Base-by-base conservation (phyloP, 1,284 basidiomycete species). In the Ustilago bromivora region DNA sequence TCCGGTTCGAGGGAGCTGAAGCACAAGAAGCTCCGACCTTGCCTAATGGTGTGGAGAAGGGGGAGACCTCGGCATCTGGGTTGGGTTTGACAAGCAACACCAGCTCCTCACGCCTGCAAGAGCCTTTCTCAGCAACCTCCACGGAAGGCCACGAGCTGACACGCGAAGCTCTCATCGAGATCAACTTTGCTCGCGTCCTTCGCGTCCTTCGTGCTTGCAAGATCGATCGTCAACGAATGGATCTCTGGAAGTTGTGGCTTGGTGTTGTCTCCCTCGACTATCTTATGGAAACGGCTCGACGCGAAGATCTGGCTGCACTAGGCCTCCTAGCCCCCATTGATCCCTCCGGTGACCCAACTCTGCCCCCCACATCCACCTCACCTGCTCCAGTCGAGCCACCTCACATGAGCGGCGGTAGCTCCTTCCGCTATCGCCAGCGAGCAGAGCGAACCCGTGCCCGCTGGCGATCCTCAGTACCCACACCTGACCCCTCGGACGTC, bases 191-290 rank as follows among this genome's bases (percentile, higher is more conserved):
- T 11, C 71, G 79, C 17, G 77, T 80, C 23, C 47, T 76, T n/a
- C 70, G 79, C 12, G 78, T 80, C 35, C 61, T 85, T 55, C 66
- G 68, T 13, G 79, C 80, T 2, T 85, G 84, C 70, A 78, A 78
- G 61, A 31, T 83, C 31, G 83, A 85, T 55, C 70, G 84, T 8
- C 79, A 84, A 53, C 72, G 76, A 11, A 57, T 85, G 53, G 71
- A 79, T 52, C 57, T 85, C n/a, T 85, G 84, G 84, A 74, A 67
- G 53, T 61, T 81, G 31, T 85, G 84, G 84, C 76, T 85, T 4
- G 81, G 80, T 49, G 65, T 76, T 3, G 49, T 60, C 32, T 65
- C 76, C 57, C 71, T 78, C 43, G 76, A 78, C 7, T 41, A 46
- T 31, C 40, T 74, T 31, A 57, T 71, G 67, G 71, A 74, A 13